Base-by-base conservation (phyloP, 352 stramenopile genomes). In the Thalassiosira livingstoniorum region DNA sequence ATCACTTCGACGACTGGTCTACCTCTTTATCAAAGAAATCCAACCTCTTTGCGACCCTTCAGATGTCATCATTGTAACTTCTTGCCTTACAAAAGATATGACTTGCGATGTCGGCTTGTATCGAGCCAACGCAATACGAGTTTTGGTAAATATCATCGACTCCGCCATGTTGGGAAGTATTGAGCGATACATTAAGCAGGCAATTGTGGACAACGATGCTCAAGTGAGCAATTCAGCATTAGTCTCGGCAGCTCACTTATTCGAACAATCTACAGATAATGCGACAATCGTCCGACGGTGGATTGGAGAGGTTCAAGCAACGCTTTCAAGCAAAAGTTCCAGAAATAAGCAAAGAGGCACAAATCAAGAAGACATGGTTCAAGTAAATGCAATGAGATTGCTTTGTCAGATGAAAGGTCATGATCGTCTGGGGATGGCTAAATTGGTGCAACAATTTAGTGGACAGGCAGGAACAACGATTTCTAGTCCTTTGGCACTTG, bases 71-170 rank as follows among this genome's bases (percentile, higher is more conserved):
- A 99, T 99, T 86, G 97, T 99, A 57, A 98, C 97, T 11, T 97
- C 98, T 55, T 99, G 96, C 93, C 89, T 99, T 18, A 99, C 97
- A 39, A 99, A 99, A 90, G 98, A 99, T 87, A 99, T 99, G 96
- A 99, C 98, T 85, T 98, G 81, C 61, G 83, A 91, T 78, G 83
- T 93, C 15, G 97, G 99, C 86, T 85, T 99, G 10, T 99, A 99
- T 89, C 94, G 97, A 11, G 97, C 97, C 13, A 99, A 99, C 86
- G 97, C 98, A 18, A 98, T 99, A 69, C 96, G 98, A 66, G 97
- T 99, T 21, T 88, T 99, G 29, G 98, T 96, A 13, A 75, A 80
- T 13, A 94, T 97, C 70, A 94, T 97, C 11, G 94, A 97, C 82
- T 87, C 87, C 10, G 89, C 92, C 57, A 97, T 97, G 92, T 80